These are phyloP conservation scores for Aquilaria sinensis DNA, from an alignment of 345 rosid species.

Conservation along the genomic window DNA sequence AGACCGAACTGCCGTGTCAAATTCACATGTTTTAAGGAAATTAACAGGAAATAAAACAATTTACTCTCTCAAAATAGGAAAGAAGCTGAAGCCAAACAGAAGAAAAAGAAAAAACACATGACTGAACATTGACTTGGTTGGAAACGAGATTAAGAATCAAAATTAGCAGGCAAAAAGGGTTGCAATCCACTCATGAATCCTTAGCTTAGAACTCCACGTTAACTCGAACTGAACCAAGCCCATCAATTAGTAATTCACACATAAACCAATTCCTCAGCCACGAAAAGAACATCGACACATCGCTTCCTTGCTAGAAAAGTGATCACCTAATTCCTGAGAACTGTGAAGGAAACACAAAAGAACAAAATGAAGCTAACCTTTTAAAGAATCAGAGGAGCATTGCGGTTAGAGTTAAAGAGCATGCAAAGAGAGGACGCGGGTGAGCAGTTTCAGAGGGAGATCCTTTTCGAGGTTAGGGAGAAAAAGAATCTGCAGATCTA, in stretches of 20 bases:
- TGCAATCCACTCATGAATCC: not conserved
- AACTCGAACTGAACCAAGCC: not conserved
- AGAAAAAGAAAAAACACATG: too few relatives aligned
- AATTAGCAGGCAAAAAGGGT: too few relatives aligned
- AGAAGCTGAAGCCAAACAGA: too few relatives aligned
- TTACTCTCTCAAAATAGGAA: too few relatives aligned
- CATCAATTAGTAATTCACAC: not conserved
- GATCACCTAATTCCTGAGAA: slow-evolving; percentile 8
- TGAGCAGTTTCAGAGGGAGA: not conserved
- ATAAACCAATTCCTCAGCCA: not conserved
- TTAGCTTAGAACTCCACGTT: not conserved
- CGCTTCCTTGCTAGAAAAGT: too few relatives aligned
- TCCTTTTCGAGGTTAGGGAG: slow-evolving; percentile 3
- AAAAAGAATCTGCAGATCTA: slow-evolving; percentile 9
- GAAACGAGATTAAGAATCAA: too few relatives aligned
- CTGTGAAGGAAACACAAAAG: slow-evolving; percentile 8
- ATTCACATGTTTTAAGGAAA: too few relatives aligned
- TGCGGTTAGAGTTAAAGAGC: slow-evolving; percentile 2
- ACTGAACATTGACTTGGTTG: too few relatives aligned
- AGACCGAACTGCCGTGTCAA: too few relatives aligned
- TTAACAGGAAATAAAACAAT: too few relatives aligned
- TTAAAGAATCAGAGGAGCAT: slow-evolving; percentile 24
- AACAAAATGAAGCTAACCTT: slow-evolving; percentile 14
- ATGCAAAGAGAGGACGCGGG: not conserved
- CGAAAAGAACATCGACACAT: not conserved